Percentiles rank a stretch among this genome's conserved stretches.
These are phyloP conservation scores for Linnemannia schmuckeri DNA, from an alignment of 192 early-diverging fungal species.

Conservation along the genomic window DNA sequence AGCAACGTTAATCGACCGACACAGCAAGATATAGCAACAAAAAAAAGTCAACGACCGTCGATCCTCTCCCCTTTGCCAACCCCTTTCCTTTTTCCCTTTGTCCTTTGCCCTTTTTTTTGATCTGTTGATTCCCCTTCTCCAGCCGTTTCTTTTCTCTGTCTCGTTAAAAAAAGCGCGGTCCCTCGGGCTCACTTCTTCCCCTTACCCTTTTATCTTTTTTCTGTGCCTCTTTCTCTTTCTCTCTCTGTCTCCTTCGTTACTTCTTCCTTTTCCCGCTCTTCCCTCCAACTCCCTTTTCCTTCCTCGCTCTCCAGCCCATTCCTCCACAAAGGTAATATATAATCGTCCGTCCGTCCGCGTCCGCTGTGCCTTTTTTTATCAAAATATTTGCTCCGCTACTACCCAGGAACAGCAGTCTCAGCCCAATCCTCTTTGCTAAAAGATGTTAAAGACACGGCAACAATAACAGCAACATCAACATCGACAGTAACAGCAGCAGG, in stretches of 20 bases:
- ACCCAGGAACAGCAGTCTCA: not conserved
- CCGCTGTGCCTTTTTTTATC: not conserved
- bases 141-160: not conserved
- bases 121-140: not conserved
- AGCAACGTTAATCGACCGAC: not conserved
- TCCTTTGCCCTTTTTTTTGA: no score
- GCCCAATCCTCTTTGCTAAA: not conserved
- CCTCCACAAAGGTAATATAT: constrained; percentile 8
- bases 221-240: not conserved
- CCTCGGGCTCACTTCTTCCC: constrained; percentile 4
- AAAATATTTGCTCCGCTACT: not conserved
- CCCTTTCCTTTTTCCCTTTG: not conserved
- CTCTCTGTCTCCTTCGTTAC: not conserved
- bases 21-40: not conserved
- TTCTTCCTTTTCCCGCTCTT: not conserved
- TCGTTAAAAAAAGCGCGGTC: constrained; percentile 5
- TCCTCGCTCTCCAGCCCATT: not conserved
- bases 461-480: not conserved
- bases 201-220: not conserved
- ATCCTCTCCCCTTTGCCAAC: not conserved
- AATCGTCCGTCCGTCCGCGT: not conserved
- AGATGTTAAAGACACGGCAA: not conserved
- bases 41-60: not conserved
- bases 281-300: not conserved
- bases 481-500: not conserved